Evolutionary conservation across 495 filamentous ascomycete species (phyloP).

Genomic region (Filosporella fistucella): DNA sequence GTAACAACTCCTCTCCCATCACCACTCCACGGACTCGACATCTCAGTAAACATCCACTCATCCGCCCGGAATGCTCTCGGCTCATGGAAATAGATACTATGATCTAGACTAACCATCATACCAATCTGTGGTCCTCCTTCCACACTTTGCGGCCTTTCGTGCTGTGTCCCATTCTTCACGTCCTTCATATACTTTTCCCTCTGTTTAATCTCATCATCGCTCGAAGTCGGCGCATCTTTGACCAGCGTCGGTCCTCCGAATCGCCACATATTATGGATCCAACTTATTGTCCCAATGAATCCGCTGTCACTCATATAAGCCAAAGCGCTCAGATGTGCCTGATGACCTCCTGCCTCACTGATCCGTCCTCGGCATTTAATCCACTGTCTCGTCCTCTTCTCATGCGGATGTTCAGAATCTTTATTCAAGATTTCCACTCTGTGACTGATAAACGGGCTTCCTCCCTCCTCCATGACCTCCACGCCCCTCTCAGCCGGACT

Average conservation of each 20-base stretch:
- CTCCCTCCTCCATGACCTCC: conserved; percentile 13
- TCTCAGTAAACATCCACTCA: conserved; percentile 92
- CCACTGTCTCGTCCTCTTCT: conserved; percentile 73
- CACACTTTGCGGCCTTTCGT: conserved; percentile 26
- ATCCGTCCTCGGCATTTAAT: conserved; percentile 73
- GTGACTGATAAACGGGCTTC: conserved; percentile 54
- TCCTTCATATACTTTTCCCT: conserved; percentile 33
- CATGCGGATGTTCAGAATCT: conserved; percentile 43
- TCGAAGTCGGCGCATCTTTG: conserved; percentile 23
- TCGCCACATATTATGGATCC: conserved; percentile 70
- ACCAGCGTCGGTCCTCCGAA: conserved; percentile 37
- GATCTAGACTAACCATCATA: conserved; percentile 96
- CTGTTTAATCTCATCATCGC: conserved; percentile 31
- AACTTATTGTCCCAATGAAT: conserved; percentile 84
- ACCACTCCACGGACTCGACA: conserved; percentile 90
- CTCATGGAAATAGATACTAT: conserved; percentile 93
- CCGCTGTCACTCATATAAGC: conserved; percentile 90
- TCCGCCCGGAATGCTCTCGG: conserved; percentile 75
- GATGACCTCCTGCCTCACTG: conserved; percentile 62
- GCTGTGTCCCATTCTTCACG: conserved; percentile 33
- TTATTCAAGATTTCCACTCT: conserved; percentile 46
- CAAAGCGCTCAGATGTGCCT: conserved; percentile 78
- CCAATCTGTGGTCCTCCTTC: conserved; percentile 53
- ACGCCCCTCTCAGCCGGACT: conserved; percentile 26
- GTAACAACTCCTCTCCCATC: conserved; percentile 83